Evolutionary conservation across 768 basidiomycete species (phyloP), one percentile per base, ranked within the genome.

Genomic region (Leucocoprinus leucothites): DNA sequence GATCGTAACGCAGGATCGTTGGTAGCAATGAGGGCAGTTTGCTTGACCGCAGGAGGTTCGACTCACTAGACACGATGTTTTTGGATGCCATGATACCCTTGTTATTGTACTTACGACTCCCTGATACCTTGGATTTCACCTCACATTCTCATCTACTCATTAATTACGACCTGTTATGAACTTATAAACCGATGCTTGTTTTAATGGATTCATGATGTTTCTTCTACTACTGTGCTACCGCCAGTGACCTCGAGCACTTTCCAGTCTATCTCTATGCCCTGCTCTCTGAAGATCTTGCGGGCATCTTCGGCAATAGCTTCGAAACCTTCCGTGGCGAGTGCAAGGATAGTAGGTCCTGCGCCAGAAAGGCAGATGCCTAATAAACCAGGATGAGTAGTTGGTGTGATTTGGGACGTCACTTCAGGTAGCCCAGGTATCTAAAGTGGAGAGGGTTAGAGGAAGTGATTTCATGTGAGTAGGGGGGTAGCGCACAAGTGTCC

Each of bases 281-380:
- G 80, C 44, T 74, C 69, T 53, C 73, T 73, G 71, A 98, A 97
- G 41, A 95, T 87, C 24, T 70, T 68, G 16, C 84, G 76, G 8
- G 92, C 94, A 61, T 87, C 88, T 61, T 86, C 81, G 3, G 92
- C 94, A 57, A 98, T 97, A 6, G 74, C 75, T 43, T 94, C 90
- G 62, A 91, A 98, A 22, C 87, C 86, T 31, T 73, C 70, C 0
- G 91, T 94, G 1, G 97, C 97, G 16, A 99, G 82, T 1, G 97
- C 97, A 58, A 99, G 82, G 58, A 98, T 97, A 4, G 97, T 98
- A 3, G 97, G 97, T 0, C 97, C 97, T 3, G 97, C 97, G 6
- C 97, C 97, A 1, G 96, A 98, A 31, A 99, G 84, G 69, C 97
- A 98, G 53, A 98, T 97, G 3, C 97, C 97, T 8, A 99, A 78